These are phyloP conservation scores for Pholiota adiposa DNA, from an alignment of 1,284 basidiomycete genomes.

Conservation along the genomic window DNA sequence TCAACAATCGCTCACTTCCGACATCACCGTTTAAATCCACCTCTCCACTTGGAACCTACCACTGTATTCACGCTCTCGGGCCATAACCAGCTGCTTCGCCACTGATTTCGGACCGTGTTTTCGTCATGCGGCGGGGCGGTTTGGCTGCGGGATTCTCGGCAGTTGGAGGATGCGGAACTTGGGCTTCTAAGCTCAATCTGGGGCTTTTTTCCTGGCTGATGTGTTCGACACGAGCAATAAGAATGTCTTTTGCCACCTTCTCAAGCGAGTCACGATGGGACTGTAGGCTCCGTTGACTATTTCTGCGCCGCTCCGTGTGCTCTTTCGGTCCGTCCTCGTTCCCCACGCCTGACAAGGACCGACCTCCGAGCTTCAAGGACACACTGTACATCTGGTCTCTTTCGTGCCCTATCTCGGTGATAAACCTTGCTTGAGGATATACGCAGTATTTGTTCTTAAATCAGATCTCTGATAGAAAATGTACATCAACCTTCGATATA, in stretches of 20 bases:
- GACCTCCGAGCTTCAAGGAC: background rate
- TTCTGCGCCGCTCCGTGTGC: background rate
- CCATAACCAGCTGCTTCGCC: background rate
- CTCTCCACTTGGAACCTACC: constrained; percentile 7
- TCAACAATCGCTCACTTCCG: constrained; percentile 1
- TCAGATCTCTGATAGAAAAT: no score
- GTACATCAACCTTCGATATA: no score
- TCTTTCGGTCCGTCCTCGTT: background rate
- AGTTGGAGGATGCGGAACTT: background rate
- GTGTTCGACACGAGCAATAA: background rate
- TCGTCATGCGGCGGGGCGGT: background rate
- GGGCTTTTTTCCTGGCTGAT: background rate
- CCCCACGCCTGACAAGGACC: background rate
- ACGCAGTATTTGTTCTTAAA: no score
- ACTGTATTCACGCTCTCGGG: background rate
- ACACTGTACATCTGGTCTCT: no score
- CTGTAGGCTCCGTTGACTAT: background rate
- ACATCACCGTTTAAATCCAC: constrained; percentile 21
- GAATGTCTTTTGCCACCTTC: background rate
- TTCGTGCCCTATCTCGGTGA: no score
- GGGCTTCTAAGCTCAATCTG: background rate
- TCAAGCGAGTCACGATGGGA: background rate
- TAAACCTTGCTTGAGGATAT: no score
- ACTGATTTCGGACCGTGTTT: background rate
- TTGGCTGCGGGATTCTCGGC: no score